Evolutionary conservation across 169 alveolate species (phyloP).

Genomic region (Fabrea salina): DNA sequence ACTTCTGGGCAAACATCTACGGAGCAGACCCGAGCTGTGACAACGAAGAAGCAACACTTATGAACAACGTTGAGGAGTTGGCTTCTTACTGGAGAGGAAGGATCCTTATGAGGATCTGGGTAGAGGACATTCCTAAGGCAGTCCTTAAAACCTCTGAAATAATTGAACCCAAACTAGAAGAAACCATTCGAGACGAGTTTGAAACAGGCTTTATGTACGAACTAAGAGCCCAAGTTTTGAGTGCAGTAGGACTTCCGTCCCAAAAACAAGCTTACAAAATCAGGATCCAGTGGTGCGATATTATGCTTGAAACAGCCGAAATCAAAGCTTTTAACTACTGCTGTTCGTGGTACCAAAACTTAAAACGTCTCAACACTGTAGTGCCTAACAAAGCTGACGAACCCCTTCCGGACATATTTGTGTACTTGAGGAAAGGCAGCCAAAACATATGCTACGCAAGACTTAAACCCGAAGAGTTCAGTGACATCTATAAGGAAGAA

Average conservation of each 20-base stretch:
- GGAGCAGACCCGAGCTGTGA: constrained; percentile 64
- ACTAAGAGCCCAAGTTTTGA: constrained; percentile 38
- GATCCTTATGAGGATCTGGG: constrained; percentile 46
- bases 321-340: not conserved
- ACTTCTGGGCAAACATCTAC: constrained; percentile 62
- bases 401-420: constrained; percentile 28
- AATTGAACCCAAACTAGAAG: not conserved
- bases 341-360: constrained; percentile 15
- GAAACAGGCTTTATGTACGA: constrained; percentile 30
- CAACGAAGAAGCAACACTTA: constrained; percentile 53
- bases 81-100: constrained; percentile 77
- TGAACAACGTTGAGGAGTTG: constrained; percentile 65
- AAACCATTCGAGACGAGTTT: not conserved
- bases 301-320: not conserved
- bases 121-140: constrained; percentile 53
- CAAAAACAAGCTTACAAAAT: constrained; percentile 4
- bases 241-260: constrained; percentile 50
- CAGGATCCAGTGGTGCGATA: not conserved
- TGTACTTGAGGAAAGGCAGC: constrained; percentile 41
- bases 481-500: constrained; percentile 38
- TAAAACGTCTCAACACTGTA: not conserved
- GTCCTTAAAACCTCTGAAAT: not conserved
- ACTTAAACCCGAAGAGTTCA: constrained; percentile 29
- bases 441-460: constrained; percentile 53
- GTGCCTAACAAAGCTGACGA: not conserved